Base-by-base conservation (phyloP, 768 basidiomycete species). In the Leccinum uliginosum region DNA sequence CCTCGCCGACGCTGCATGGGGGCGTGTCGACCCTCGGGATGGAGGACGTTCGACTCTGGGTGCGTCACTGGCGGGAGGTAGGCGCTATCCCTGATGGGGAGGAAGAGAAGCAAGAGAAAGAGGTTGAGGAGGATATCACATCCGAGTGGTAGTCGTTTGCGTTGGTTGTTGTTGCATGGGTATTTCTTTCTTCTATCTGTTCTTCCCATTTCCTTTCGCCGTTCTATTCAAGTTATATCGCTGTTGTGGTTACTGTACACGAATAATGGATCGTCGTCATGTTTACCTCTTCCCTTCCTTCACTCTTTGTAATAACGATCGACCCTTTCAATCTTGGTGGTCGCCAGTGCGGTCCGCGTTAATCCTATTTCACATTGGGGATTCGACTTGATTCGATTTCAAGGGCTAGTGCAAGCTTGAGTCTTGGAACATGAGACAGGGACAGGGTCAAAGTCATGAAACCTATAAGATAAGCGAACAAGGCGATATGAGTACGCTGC, bases 21-120 rank as follows among this genome's bases (percentile, higher is more conserved):
- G 47, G 47, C 27, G 26, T 53, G 35, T n/a, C 6, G 6, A 3
- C 34, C 3, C 53, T 59, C 0, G 62, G 57, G 4, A 8, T 2
- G 6, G 55, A 50, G 6, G 61, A 62, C 21, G 57, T 63, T 21
- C n/a, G 6, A 6, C 46, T 52, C 6, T 62, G 62, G 62, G 1
- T 63, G 38, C 45, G 46, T 4, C 50, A 56, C 35, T 61, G 62
- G 62, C 51, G 29, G 10, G 59, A 51, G n/a, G 11, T 10, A 23
- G 51, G 62, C 26, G 35, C 43, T 57, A 54, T 60, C 4, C 21
- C 44, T 45, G 44, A n/a, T 40, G 38, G 38, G 38, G 38, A n/a
- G n/a, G 38, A 35, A 15, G 34, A 17, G 14, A n/a, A 38, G 7
- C 17, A 35, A 9, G 35, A 38, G 35, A 38, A 38, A 40, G 38